These are phyloP conservation scores for Monosporascus sp. DNA, from an alignment of 2,329 filamentous ascomycete genomes.

Conservation along the genomic window DNA sequence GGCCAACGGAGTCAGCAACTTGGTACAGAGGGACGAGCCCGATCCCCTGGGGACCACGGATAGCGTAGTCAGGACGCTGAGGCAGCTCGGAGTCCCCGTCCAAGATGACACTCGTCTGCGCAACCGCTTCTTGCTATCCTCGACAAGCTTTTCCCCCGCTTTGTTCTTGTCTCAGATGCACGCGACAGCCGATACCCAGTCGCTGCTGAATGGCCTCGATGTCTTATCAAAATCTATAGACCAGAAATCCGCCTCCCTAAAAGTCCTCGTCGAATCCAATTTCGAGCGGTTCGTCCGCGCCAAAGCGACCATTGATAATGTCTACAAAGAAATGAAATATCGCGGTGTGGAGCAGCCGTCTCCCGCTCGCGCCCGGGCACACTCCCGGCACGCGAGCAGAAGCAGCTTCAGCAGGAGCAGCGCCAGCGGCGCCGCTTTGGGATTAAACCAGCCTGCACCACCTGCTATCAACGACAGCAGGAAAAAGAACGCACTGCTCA, in stretches of 20 bases:
- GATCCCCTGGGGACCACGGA: slow-evolving; percentile 86
- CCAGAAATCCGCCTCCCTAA: slow-evolving; percentile 93
- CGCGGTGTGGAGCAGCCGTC: slow-evolving; percentile 51
- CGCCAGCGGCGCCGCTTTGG: slow-evolving; percentile 30
- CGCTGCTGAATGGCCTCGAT: slow-evolving; percentile 75
- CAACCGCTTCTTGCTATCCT: slow-evolving; percentile 94
- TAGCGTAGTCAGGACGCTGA: slow-evolving; percentile 78
- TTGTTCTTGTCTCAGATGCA: slow-evolving; percentile 92
- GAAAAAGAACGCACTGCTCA: slow-evolving; percentile 85
- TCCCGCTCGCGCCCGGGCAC: slow-evolving; percentile 36
- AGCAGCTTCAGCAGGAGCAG: slow-evolving; percentile 59
- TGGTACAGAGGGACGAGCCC: slow-evolving; percentile 86
- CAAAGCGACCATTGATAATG: slow-evolving; percentile 96
- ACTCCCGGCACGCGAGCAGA: slow-evolving; percentile 64
- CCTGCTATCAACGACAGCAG: slow-evolving; percentile 46
- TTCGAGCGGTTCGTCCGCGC: slow-evolving; percentile 97
- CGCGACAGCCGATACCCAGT: slow-evolving; percentile 75
- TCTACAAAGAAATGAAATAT: slow-evolving; percentile 96
- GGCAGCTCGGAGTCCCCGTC: slow-evolving; percentile 69
- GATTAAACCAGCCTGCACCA: slow-evolving; percentile 34
- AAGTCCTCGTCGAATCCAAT: slow-evolving; percentile 93
- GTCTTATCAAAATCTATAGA: slow-evolving; percentile 88
- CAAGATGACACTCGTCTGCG: slow-evolving; percentile 78
- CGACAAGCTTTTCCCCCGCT: slow-evolving; percentile 88
- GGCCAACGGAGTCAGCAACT: slow-evolving; percentile 61